These are phyloP conservation scores for Xerocomellus intermedius DNA, from an alignment of 768 basidiomycete genomes.

Conservation along the genomic window DNA sequence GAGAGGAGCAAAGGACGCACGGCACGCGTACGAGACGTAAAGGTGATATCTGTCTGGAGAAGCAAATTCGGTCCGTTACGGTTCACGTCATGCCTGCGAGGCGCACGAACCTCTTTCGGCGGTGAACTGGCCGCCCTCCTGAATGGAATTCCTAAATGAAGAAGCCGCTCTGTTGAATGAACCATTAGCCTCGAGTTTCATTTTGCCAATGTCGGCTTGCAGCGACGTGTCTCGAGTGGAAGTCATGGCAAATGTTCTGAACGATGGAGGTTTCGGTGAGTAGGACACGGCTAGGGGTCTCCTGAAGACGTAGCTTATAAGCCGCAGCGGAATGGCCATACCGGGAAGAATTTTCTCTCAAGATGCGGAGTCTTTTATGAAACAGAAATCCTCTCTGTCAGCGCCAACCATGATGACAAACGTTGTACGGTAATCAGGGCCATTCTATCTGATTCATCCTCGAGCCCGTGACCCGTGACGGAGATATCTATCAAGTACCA, in stretches of 20 bases:
- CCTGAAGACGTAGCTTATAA: conserved; percentile 8
- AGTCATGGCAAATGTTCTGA: conserved; percentile 26
- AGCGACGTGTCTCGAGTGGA: conserved; percentile 31
- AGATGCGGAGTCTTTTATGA: neutral
- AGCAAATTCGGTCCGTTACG: neutral
- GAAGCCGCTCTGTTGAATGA: conserved; percentile 58
- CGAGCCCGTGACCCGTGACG: neutral
- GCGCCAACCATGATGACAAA: conserved; percentile 12
- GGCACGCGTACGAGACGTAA: conserved; percentile 85
- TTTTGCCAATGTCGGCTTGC: conserved; percentile 54
- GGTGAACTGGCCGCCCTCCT: conserved; percentile 57
- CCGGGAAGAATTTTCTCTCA: conserved; percentile 7
- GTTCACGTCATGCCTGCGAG: neutral
- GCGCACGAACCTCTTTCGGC: conserved; percentile 70
- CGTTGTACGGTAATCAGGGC: conserved; percentile 6
- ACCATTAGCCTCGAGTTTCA: conserved; percentile 57
- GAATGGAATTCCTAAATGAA: conserved; percentile 55
- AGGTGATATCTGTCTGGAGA: conserved; percentile 82
- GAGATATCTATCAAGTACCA: conserved; percentile 49
- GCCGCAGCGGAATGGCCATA: conserved; percentile 15
- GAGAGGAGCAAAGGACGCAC: conserved; percentile 39
- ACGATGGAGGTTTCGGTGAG: neutral
- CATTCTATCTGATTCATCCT: conserved; percentile 3
- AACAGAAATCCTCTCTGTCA: conserved; percentile 1
- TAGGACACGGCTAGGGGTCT: conserved; percentile 2